Evolutionary conservation across 1,139 yeast genomes (phyloP), one percentile per base, ranked within the genome.

Genomic region (Schwanniomyces etchellsii): DNA sequence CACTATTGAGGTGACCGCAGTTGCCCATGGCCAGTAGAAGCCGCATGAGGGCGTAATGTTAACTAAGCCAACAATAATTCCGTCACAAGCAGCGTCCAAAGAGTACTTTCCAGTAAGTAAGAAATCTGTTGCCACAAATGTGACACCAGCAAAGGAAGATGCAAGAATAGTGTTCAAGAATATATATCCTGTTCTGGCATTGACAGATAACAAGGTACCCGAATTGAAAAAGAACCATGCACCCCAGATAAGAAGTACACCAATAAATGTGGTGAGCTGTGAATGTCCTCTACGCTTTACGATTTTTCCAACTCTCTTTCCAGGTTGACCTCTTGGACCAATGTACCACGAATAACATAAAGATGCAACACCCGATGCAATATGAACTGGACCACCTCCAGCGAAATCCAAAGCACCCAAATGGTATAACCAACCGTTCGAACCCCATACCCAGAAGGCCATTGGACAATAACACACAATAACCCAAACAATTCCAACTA

Each of bases 141-240:
- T 53, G 20, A 57, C 35, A 37, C 54, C 45, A 5, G 73, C 73
- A 37, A 58, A 52, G 5, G 63, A 50, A 11, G 75, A 72, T 4
- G 74, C 72, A 16, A 70, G 44, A 38, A 70, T 69, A 13, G 76
- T 70, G 48, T 70, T 70, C 30, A 67, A 56, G 50, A 69, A 52
- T 30, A 67, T 70, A 46, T 65, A 69, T 23, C 69, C 61, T 3
- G 74, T 66, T 52, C 74, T 62, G 20, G 57, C 58, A 33, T 59
- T 60, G 17, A 69, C 70, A 9, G 64, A 39, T 12, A 66, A 52
- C 36, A 69, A 47, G 12, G 76, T 68, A 32, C 74, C 76, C 7
- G 73, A 63, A 48, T 70, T 70, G 55, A 70, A 70, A 43, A 73
- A 67, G 40, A 70, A 52, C 76, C 76, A 70, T 15, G 74, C 67